Evolutionary conservation across 805 yeast species (phyloP).

Genomic region (Blastobotrys americana): DNA sequence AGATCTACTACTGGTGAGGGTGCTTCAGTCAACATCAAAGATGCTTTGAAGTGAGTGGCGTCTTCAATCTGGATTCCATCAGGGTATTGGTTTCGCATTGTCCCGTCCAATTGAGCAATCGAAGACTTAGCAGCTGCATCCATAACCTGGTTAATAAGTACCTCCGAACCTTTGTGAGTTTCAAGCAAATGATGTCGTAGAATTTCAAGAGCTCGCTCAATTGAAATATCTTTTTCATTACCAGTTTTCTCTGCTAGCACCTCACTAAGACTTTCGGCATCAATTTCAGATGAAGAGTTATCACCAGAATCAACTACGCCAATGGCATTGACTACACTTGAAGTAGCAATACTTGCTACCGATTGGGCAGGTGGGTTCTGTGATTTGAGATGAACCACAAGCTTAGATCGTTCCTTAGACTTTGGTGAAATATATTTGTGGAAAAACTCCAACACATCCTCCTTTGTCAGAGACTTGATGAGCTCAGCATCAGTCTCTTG

Average conservation of each 20-base stretch:
- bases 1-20: slow-evolving; percentile 44
- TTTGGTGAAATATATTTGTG: slow-evolving; percentile 37
- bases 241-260: slow-evolving; percentile 8
- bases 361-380: slow-evolving; percentile 26
- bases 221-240: slow-evolving; percentile 6
- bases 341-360: slow-evolving; percentile 8
- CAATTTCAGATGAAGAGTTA: slow-evolving; percentile 11
- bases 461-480: slow-evolving; percentile 46
- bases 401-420: slow-evolving; percentile 33
- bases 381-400: slow-evolving; percentile 60
- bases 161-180: slow-evolving; percentile 7
- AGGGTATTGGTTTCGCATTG: slow-evolving; percentile 35
- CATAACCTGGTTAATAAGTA: slow-evolving; percentile 4
- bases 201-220: neutral
- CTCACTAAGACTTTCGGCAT: slow-evolving; percentile 8
- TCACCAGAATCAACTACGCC: slow-evolving; percentile 10
- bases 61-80: slow-evolving; percentile 41
- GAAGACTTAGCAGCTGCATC: slow-evolving; percentile 4
- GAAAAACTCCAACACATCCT: slow-evolving; percentile 53
- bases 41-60: slow-evolving; percentile 50
- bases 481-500: slow-evolving; percentile 50
- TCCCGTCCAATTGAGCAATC: slow-evolving; percentile 3
- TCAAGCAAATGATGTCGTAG: neutral
- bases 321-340: slow-evolving; percentile 10
- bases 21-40: slow-evolving; percentile 48